Evolutionary conservation across 2,329 filamentous ascomycete genomes (phyloP), one percentile per base, ranked within the genome.

Genomic region (Rhytidhysteron rufulum): DNA sequence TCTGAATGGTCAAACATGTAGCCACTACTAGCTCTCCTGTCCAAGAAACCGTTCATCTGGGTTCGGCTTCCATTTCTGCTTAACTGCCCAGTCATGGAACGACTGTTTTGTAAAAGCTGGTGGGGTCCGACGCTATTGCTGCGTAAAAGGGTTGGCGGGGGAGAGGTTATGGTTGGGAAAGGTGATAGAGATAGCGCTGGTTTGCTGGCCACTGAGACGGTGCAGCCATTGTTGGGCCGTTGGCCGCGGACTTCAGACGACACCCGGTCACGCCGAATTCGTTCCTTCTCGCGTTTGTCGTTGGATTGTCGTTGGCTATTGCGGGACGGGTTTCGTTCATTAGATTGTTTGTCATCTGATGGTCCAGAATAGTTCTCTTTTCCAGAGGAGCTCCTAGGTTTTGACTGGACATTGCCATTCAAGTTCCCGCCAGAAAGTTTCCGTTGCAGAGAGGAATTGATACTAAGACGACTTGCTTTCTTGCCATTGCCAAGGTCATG

Each of bases 211-310:
- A 42, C 42, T 5, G 31, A 32, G 7, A 51, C 20, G 2, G 35
- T 39, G 22, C 42, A 40, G 2, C 41, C 37, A 34, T 51, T 40
- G 3, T 30, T 37, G 19, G 51, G 43, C n/a, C 41, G 43, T n/a
- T 34, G 41, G 10, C 36, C 37, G 34, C 33, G 46, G 25, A 43
- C 45, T 37, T 44, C 44, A 16, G 41, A 19, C 6, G 50, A 39
- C 30, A 45, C 48, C 41, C 48, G 38, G 31, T 57, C 50, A 4
- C 44, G 42, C n/a, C 38, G 46, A 2, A 44, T 39, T 20, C 49
- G 48, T 11, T 54, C 45, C 31, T 36, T 43, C 16, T 52, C 50
- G 20, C 51, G 45, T 19, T 19, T 37, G 35, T 37, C 25, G 27
- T 21, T 42, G 24, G 24, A 17, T 22, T 20, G 10, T n/a, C 18